phyloP scores from a whole-genome alignment of 164 flowering plant genomes.

The Tetrastigma voinierianum region DNA sequence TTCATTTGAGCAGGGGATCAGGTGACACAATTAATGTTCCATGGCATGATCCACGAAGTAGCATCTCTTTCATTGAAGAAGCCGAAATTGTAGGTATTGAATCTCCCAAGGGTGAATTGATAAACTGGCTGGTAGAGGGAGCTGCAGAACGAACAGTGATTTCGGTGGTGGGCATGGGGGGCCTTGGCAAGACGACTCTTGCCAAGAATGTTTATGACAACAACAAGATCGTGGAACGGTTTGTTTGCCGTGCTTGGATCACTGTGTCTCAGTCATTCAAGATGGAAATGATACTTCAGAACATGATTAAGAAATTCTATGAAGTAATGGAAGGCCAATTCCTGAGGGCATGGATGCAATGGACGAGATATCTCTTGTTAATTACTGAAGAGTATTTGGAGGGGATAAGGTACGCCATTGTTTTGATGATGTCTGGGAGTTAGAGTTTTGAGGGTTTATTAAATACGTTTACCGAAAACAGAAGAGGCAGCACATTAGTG shows the following conservation, averaged over 20 bases:
- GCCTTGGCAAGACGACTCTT: constrained; percentile 28
- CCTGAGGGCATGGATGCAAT: background rate
- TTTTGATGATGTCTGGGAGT: constrained; percentile 9
- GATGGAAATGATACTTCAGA: constrained; percentile 10
- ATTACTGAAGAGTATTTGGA: too few species aligned
- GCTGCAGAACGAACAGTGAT: background rate
- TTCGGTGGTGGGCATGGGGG: constrained; percentile 24
- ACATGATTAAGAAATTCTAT: background rate
- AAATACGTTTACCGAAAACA: background rate
- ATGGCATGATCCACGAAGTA: constrained; percentile 4
- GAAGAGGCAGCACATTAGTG: background rate
- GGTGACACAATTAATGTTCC: background rate
- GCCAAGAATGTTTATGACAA: constrained; percentile 14
- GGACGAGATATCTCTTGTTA: background rate
- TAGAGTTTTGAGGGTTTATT: background rate
- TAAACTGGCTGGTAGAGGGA: background rate
- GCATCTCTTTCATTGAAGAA: constrained; percentile 11
- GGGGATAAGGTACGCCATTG: background rate
- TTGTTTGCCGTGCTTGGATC: too few species aligned
- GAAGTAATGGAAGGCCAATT: background rate
- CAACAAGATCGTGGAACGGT: background rate
- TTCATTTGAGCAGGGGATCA: too few species aligned
- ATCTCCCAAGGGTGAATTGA: background rate
- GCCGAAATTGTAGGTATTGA: constrained; percentile 14
- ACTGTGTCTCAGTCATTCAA: too few species aligned